Evolutionary conservation across 2,329 filamentous ascomycete species (phyloP).

Genomic region (Paecilomyces variotii): DNA sequence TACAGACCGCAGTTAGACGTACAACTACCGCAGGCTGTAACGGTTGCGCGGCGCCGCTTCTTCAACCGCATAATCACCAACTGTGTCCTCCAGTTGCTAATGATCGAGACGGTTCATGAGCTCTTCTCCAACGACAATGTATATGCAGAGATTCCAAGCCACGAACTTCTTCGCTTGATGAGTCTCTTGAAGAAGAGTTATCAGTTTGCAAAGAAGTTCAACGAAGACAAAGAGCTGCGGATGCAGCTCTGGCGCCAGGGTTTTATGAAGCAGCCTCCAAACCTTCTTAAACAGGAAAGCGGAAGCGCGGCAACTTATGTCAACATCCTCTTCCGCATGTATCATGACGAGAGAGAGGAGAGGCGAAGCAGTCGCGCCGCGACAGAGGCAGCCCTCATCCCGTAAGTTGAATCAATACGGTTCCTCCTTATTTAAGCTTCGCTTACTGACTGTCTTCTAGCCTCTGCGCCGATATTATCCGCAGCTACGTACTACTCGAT

Average conservation of each 20-base stretch:
- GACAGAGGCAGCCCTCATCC: conserved; percentile 85
- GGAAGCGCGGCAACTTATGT: conserved; percentile 92
- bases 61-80: conserved; percentile 99
- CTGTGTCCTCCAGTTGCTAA: conserved; percentile 91
- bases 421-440: background rate
- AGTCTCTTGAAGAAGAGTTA: conserved; percentile 89
- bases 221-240: conserved; percentile 90
- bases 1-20: conserved; percentile 70
- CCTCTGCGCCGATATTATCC: conserved; percentile 88
- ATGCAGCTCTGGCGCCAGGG: conserved; percentile 94
- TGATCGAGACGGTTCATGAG: conserved; percentile 99
- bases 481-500: conserved; percentile 75
- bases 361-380: conserved; percentile 69
- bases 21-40: conserved; percentile 86
- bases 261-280: conserved; percentile 99
- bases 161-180: conserved; percentile 87
- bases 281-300: conserved; percentile 92
- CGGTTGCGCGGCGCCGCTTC: conserved; percentile 83
- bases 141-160: conserved; percentile 84
- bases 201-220: conserved; percentile 94
- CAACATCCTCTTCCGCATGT: conserved; percentile 94
- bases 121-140: conserved; percentile 96
- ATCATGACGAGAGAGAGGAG: conserved; percentile 78
- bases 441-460: conserved; percentile 24
- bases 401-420: conserved; percentile 38